Evolutionary conservation across 176 grass and related monocot genomes (phyloP).

Genomic region (Triticum aestivum): IWGSC_CS_RefSeq_v2.1 NC_057799.1:5800560-5801059

Average conservation of each 20-base stretch:
- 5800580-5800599: background rate
- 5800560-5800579: background rate
- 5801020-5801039: background rate
- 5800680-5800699: no score
- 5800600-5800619: background rate
- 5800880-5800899: background rate
- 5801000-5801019: background rate
- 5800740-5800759: background rate
- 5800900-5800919: background rate
- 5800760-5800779: no score
- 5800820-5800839: background rate
- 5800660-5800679: no score
- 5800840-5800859: background rate
- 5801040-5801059: background rate
- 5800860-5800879: background rate
- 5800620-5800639: no score
- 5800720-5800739: background rate
- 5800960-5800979: constrained; percentile 20
- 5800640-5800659: no score
- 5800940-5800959: background rate
- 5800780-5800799: background rate
- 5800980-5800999: constrained; percentile 19
- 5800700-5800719: no score
- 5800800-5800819: background rate
- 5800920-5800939: background rate